Conservation (phyloP, 352 stramenopile species). For the Aphanomyces stellatus region DNA sequence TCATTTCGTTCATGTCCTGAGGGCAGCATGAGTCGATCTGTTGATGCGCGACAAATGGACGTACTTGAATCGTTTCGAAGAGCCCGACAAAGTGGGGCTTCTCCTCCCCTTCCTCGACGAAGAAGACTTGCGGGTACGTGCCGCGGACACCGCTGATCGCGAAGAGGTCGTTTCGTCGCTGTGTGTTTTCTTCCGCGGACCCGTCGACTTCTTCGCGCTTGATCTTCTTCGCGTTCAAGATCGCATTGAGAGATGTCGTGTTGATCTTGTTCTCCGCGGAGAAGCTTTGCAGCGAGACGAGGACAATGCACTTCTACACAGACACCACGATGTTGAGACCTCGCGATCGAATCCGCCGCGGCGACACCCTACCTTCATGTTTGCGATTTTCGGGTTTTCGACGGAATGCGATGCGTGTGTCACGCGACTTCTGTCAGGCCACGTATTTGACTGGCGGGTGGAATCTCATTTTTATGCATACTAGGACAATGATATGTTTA, state of each 20-base stretch:
- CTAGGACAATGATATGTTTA: background rate
- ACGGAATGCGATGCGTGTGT: background rate
- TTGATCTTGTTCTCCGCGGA: slow-evolving; percentile 65
- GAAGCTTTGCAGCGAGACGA: slow-evolving; percentile 18
- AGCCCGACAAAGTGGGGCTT: slow-evolving; percentile 62
- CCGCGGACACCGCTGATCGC: slow-evolving; percentile 63
- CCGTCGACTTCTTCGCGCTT: slow-evolving; percentile 69
- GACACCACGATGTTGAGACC: background rate
- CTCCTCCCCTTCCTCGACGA: slow-evolving; percentile 40
- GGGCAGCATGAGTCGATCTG: background rate
- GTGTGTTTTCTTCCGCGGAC: slow-evolving; percentile 68
- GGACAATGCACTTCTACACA: slow-evolving; percentile 21
- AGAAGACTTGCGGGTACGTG: slow-evolving; percentile 82
- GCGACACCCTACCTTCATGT: slow-evolving; percentile 15
- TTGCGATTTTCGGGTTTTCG: background rate
- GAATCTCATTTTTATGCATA: slow-evolving; percentile 2
- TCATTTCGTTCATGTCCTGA: slow-evolving; percentile 77
- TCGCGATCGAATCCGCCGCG: background rate
- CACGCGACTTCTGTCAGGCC: background rate
- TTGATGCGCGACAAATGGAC: background rate
- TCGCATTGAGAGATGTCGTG: slow-evolving; percentile 54
- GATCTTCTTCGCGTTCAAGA: slow-evolving; percentile 67
- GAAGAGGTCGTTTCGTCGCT: slow-evolving; percentile 67
- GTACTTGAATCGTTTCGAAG: slow-evolving; percentile 74
- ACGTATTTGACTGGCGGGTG: background rate